Base-by-base conservation (phyloP, 1,284 basidiomycete species). In the Sutorius eximius region DNA sequence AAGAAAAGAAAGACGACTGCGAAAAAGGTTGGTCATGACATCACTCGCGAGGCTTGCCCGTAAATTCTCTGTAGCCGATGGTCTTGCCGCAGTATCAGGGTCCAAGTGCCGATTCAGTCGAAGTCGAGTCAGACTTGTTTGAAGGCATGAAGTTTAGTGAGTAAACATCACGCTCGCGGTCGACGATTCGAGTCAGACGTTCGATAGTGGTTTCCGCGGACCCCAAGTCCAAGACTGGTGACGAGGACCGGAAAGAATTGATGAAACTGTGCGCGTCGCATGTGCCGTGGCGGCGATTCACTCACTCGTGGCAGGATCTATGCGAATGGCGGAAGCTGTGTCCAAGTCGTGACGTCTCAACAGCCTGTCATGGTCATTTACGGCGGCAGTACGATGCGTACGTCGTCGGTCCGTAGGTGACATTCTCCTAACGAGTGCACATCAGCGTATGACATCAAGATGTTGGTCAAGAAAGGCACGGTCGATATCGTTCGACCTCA, bases 121-220 rank as follows among this genome's bases (percentile, higher is more conserved):
- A 78, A 33, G 75, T 85, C 1, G 77, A 85, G 59, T 83, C 80
- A 11, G 70, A 83, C 38, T 70, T 95, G 16, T 93, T 97, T 61
- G 75, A 83, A 11, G 87, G 80, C 22, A 76, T 87, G 70, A 88
- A 81, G 40, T 95, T 96, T 67, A 85, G 93, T 94, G 53, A 65
- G 87, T 76, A 15, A 8, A 44, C 12, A 15, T 7, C 3, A 15
- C 13, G 8, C 5, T 13, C 2, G 16, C 34, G 15, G 6, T 41
- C 18, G 13, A 33, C 4, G n/a, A 32, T 20, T 4, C 16, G 41
- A 18, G 11, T 34, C 36, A 57, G 22, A n/a, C 16, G 18, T 41
- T 42, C 22, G 15, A 20, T 58, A 93, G 90, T 89, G 67, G 86
- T 95, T 7, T 79, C 86, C 41, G 86, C 89, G 8, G 89, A 93